Base-by-base conservation (phyloP, 306 rosid genomes). In the Lathyrus tuberosus region DNA sequence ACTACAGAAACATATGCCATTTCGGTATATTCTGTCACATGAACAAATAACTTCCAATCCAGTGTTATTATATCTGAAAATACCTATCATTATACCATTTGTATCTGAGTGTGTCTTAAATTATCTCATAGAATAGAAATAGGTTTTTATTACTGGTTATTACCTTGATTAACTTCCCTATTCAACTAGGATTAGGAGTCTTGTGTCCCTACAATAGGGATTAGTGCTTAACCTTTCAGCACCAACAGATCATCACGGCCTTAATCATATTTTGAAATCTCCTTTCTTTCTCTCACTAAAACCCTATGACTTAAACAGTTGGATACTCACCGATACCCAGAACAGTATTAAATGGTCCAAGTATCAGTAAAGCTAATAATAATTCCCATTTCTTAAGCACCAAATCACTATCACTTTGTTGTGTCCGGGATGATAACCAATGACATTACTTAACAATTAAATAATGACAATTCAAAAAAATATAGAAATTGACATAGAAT, bases 21-120 rank as follows among this genome's bases (percentile, higher is more conserved):
- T 63, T 31, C 24, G 61, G 63, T 51, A 33, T 16, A 52, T 61
- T 61, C 40, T 61, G 62, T 26, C 72, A 80, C 31, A n/a, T 42
- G 6, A 51, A 66, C 62, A 51, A 48, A 26, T 37, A 59, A 42
- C 31, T 16, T 43, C 62, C 35, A 65, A 57, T 70, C 62, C 5
- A 46, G 15, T 49, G 28, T 49, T 54, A 24, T 26, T 24, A 24
- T 54, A 12, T 54, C 37, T 24, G 10, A 54, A 54, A 5, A 12
- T 26, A 54, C 28, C 17, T 20, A 52, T 1, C 22, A 20, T 28
- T 14, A 12, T 54, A 54, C 9, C 16, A 24, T 54, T 54, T 8
- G 6, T 54, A 54, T 54, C 16, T 54, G 6, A 46, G 52, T 11
- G 60, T 53, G 35, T 54, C 33, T 24, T 24, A 37, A 54, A 54